Evolutionary conservation across 805 yeast species (phyloP), one percentile per base, ranked within the genome.

Genomic region (Lipomyces orientalis): DNA sequence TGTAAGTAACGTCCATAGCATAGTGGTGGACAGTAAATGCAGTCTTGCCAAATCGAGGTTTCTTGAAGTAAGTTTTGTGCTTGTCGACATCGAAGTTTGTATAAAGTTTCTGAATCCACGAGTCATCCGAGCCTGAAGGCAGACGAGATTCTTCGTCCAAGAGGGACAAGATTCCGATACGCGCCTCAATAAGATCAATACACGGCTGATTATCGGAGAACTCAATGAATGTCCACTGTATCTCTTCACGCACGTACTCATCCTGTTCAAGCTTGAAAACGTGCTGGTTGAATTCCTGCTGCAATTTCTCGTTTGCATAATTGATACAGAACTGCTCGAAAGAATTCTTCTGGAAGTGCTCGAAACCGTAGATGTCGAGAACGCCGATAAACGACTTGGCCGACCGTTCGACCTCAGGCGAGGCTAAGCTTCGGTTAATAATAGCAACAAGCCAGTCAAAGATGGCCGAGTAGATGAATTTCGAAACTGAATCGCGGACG

Each of bases 311-410:
- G 80, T 93, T 93, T 57, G 98, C 97, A 78, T 93, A 93, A 79
- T 93, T 93, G 80, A 93, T 93, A 82, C 99, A 94, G 80, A 94
- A 94, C 79, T 94, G 99, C 80, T 94, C 99, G 76, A 94, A 94
- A 8, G 97, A 93, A 80, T 94, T 94, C 75, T 86, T 88, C 73
- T 91, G 93, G 78, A 94, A 94, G 80, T 94, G 98, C 80, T 94
- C 99, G 78, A 94, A 94, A 31, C 99, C 99, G 76, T 94, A 94
- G 74, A 94, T 94, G 88, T 94, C 99, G 74, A 94, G 84, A 37
- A 94, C 98, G 78, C 99, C 99, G 75, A 94, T 94, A 75, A 94
- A 95, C 1, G 91, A 85, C 58, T 84, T 80, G 64, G 89, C 84
- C 49, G 87, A 80, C 31, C 82, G 81, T 54, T 83, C 84, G 46